Conservation (phyloP, 768 basidiomycete genomes). For the Collybia nuda region DNA sequence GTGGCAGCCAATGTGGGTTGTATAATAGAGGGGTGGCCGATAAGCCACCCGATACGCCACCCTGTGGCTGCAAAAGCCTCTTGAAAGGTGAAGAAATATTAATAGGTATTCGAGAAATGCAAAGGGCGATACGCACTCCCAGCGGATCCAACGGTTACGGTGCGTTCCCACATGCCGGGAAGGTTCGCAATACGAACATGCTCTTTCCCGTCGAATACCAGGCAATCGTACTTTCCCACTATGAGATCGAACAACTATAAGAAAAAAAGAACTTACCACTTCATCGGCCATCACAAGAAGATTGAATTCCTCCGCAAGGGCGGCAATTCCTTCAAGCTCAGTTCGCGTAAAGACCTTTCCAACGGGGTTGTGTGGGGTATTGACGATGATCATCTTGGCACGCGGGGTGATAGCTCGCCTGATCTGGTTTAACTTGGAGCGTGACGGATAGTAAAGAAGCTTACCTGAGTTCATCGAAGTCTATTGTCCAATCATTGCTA, state of each 20-base stretch:
- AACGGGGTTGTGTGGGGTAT: slow-evolving; percentile 98
- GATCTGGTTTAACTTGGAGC: background rate
- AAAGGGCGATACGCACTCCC: slow-evolving; percentile 61
- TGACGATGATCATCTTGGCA: slow-evolving; percentile 93
- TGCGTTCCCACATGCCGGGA: slow-evolving; percentile 99
- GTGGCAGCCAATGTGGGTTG: slow-evolving; percentile 85
- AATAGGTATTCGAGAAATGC: background rate
- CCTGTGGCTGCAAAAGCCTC: slow-evolving; percentile 97
- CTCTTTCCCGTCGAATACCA: slow-evolving; percentile 84
- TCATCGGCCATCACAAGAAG: slow-evolving; percentile 94
- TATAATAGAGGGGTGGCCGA: slow-evolving; percentile 83
- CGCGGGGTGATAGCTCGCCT: slow-evolving; percentile 84
- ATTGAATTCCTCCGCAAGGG: slow-evolving; percentile 88
- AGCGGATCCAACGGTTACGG: slow-evolving; percentile 93
- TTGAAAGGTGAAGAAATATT: slow-evolving; percentile 26
- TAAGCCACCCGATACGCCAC: slow-evolving; percentile 97
- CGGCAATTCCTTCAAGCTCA: slow-evolving; percentile 86
- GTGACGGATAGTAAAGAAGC: slow-evolving; percentile 10
- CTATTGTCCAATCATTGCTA: slow-evolving; percentile 85
- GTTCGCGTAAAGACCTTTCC: slow-evolving; percentile 90
- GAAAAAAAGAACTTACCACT: slow-evolving; percentile 64
- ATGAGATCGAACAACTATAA: slow-evolving; percentile 5
- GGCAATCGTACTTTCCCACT: slow-evolving; percentile 82
- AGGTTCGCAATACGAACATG: slow-evolving; percentile 91
- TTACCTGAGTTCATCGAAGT: slow-evolving; percentile 85